Percentiles rank a stretch among this genome's conserved stretches.
Conservation (phyloP, 176 grass and related monocot species). For the Bothriochloa decipiens region DNA sequence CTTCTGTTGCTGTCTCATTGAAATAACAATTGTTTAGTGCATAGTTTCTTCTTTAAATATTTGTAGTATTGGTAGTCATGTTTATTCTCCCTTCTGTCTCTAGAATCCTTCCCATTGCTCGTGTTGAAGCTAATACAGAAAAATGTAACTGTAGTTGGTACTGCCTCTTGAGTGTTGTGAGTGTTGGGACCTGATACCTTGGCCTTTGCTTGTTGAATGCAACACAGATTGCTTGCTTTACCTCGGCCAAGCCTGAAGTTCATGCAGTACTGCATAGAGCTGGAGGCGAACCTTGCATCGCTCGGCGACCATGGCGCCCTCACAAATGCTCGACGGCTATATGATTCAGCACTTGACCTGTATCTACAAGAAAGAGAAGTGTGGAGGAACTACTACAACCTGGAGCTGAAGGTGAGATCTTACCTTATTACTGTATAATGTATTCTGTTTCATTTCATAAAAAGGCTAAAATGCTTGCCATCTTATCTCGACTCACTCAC, state of each 20-base stretch:
- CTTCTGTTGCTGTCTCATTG: not conserved
- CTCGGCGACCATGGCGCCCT: constrained; percentile 39
- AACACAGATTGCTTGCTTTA: constrained; percentile 57
- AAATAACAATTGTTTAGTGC: not conserved
- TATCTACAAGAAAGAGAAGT: constrained; percentile 58
- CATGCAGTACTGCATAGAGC: constrained; percentile 63
- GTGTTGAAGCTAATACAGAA: not conserved
- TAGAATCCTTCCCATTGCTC: not conserved
- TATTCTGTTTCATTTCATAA: not conserved
- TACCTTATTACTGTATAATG: not conserved
- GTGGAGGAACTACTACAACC: constrained; percentile 67
- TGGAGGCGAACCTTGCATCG: constrained; percentile 61
- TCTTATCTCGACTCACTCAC: not conserved
- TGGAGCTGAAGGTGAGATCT: constrained; percentile 63
- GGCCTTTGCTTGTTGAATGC: not conserved
- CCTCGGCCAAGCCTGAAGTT: constrained; percentile 67
- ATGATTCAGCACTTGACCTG: constrained; percentile 50
- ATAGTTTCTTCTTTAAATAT: not conserved
- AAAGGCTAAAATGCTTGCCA: not conserved
- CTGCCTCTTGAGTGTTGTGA: not conserved
- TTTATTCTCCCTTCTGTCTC: not conserved
- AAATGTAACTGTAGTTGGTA: not conserved
- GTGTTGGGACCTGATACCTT: not conserved
- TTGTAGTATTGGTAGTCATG: not conserved
- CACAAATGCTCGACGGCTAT: constrained; percentile 50